These are phyloP conservation scores for Lactarius deliciosus DNA, from an alignment of 768 basidiomycete species.

Conservation along the genomic window DNA sequence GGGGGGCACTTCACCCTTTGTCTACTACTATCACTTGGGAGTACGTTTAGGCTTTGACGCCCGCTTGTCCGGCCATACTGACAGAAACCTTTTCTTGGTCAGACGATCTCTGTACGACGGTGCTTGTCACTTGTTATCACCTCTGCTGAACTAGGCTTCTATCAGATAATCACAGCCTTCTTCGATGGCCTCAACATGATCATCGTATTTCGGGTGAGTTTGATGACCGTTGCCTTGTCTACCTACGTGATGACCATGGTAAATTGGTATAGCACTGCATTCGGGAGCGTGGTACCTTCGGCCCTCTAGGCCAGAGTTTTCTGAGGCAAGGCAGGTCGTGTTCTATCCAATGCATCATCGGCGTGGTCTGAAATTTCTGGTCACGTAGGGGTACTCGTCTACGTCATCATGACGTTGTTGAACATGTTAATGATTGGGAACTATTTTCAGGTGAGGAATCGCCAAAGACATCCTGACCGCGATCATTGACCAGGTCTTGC, in stretches of 20 bases:
- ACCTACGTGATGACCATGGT: not conserved
- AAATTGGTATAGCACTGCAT: conserved; percentile 18
- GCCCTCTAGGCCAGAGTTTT: conserved; percentile 22
- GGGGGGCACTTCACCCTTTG: not conserved
- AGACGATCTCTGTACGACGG: conserved; percentile 21
- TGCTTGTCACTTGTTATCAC: not conserved
- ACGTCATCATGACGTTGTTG: conserved; percentile 24
- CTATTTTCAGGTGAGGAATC: conserved; percentile 17
- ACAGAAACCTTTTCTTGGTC: not conserved
- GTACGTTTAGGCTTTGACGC: conserved; percentile 11
- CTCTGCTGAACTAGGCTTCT: not conserved
- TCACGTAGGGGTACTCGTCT: conserved; percentile 23
- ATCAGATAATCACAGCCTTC: conserved; percentile 4
- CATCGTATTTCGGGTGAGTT: conserved; percentile 16
- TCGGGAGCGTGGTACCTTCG: conserved; percentile 12
- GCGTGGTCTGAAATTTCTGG: not conserved
- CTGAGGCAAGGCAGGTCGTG: conserved; percentile 24
- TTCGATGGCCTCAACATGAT: conserved; percentile 25
- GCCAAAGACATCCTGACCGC: not conserved
- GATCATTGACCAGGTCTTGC: not conserved
- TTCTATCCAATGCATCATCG: not conserved
- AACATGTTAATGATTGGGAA: conserved; percentile 25
- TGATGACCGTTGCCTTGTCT: too few species aligned
- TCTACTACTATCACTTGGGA: conserved; percentile 17
- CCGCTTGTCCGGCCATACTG: not conserved